phyloP scores from a whole-genome alignment of 2,329 filamentous ascomycete genomes.

The Fusarium buxicola region DNA sequence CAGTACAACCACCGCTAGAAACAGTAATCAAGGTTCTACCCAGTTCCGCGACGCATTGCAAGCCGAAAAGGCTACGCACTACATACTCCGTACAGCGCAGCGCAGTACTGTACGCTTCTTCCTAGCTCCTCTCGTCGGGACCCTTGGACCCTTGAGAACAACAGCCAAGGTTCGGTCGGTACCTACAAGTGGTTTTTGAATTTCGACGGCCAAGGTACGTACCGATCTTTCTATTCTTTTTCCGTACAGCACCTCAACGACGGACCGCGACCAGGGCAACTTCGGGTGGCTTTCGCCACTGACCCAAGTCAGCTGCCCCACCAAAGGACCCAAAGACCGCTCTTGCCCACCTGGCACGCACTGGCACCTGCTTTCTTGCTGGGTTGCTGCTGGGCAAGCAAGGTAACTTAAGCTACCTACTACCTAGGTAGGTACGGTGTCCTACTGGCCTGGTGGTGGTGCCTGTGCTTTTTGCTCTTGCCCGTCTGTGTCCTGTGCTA shows the following conservation, averaged over 20 bases:
- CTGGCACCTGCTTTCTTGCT: slow-evolving; percentile 26
- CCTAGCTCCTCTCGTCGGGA: slow-evolving; percentile 31
- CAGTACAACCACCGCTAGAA: background rate
- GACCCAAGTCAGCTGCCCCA: slow-evolving; percentile 51
- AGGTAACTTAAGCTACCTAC: background rate
- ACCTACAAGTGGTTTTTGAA: slow-evolving; percentile 19
- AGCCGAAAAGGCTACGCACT: slow-evolving; percentile 16
- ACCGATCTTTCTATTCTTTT: slow-evolving; percentile 24
- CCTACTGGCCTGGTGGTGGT: slow-evolving; percentile 24
- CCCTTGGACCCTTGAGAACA: slow-evolving; percentile 39
- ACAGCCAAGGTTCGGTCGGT: slow-evolving; percentile 12
- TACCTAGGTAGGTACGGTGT: background rate
- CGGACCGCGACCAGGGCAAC: slow-evolving; percentile 21
- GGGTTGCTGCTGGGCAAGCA: slow-evolving; percentile 6
- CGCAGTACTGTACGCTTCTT: slow-evolving; percentile 5
- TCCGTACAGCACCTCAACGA: slow-evolving; percentile 19
- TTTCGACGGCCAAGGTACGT: slow-evolving; percentile 25
- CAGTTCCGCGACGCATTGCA: slow-evolving; percentile 12
- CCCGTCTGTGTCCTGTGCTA: slow-evolving; percentile 3
- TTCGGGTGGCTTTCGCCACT: slow-evolving; percentile 48
- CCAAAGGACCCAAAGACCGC: slow-evolving; percentile 41
- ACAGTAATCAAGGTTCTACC: slow-evolving; percentile 12
- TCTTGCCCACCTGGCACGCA: slow-evolving; percentile 27
- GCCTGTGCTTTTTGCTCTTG: slow-evolving; percentile 15
- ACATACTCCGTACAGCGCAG: background rate